Evolutionary conservation across 192 early-diverging fungal genomes (phyloP).

Genomic region (Entophlyctis luteolus): DNA sequence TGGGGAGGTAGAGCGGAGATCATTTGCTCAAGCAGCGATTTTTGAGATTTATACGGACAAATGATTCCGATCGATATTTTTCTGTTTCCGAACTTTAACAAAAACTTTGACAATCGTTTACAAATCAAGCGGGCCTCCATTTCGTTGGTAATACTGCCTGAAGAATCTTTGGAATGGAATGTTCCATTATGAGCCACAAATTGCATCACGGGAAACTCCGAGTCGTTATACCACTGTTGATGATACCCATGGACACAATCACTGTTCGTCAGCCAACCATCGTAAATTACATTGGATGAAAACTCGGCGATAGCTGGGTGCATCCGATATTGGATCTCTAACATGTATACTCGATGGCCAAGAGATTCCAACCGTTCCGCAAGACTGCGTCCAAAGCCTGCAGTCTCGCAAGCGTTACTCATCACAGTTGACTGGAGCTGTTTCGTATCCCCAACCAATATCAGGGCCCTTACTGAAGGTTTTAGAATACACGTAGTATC

Average conservation of each 20-base stretch:
- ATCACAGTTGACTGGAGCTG: constrained; percentile 18
- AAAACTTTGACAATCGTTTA: background rate
- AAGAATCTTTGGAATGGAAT: background rate
- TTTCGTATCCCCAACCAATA: constrained; percentile 18
- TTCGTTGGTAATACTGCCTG: constrained; percentile 13
- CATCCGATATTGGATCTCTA: constrained; percentile 21
- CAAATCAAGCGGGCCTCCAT: constrained; percentile 12
- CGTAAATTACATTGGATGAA: background rate
- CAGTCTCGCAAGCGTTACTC: background rate
- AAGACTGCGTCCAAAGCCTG: constrained; percentile 17
- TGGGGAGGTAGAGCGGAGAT: background rate
- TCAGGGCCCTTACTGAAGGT: background rate
- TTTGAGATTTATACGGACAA: constrained; percentile 18
- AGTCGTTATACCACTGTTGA: constrained; percentile 3
- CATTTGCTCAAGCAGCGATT: background rate
- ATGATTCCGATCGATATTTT: constrained; percentile 8
- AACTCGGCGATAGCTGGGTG: constrained; percentile 15
- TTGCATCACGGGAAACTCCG: constrained; percentile 1
- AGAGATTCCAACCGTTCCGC: background rate
- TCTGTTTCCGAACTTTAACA: background rate
- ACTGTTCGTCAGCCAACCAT: constrained; percentile 20
- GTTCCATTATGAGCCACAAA: constrained; percentile 15
- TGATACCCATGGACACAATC: background rate
- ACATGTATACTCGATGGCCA: constrained; percentile 8
- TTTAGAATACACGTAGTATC: constrained; percentile 13